Evolutionary conservation across 257 asterid genomes (phyloP).

Genomic region (Voacanga thouarsii): DNA sequence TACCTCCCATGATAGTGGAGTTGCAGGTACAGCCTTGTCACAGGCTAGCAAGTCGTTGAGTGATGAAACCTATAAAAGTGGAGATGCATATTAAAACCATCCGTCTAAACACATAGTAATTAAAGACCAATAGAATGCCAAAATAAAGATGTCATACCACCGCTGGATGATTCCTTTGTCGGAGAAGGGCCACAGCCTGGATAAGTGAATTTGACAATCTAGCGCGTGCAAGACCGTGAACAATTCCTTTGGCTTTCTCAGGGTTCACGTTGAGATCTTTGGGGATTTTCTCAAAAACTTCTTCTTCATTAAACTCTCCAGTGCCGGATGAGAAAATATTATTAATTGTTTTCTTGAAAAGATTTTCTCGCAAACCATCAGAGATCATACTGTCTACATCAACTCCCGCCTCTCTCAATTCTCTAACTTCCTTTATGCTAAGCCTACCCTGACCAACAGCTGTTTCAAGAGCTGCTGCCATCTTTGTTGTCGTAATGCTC

Average conservation of each 20-base stretch:
- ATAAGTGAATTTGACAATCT: constrained; percentile 78
- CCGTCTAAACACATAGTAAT: not conserved
- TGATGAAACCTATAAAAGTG: constrained; percentile 62
- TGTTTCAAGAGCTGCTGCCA: constrained; percentile 90
- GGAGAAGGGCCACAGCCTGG: constrained; percentile 79
- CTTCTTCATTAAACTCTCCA: constrained; percentile 88
- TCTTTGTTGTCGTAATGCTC: constrained; percentile 63
- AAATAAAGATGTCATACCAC: constrained; percentile 53
- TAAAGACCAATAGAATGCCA: not conserved
- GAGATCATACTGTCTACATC: constrained; percentile 78
- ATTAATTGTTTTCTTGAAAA: constrained; percentile 71
- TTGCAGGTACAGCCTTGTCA: constrained; percentile 88
- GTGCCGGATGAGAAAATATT: constrained; percentile 88
- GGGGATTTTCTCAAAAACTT: constrained; percentile 75
- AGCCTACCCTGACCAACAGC: constrained; percentile 89
- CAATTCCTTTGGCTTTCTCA: constrained; percentile 65
- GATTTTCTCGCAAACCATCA: constrained; percentile 70
- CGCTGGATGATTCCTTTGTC: constrained; percentile 75
- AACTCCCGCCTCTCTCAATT: constrained; percentile 77
- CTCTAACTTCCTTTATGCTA: constrained; percentile 83
- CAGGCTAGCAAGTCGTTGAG: constrained; percentile 88
- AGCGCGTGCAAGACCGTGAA: constrained; percentile 62
- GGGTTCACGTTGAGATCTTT: constrained; percentile 67
- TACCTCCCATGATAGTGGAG: constrained; percentile 78
- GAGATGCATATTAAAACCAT: constrained; percentile 10